Evolutionary conservation across 73 alveolate species (phyloP), one percentile per base, ranked within the genome.

Genomic region (Paramecium sonneborni): DNA sequence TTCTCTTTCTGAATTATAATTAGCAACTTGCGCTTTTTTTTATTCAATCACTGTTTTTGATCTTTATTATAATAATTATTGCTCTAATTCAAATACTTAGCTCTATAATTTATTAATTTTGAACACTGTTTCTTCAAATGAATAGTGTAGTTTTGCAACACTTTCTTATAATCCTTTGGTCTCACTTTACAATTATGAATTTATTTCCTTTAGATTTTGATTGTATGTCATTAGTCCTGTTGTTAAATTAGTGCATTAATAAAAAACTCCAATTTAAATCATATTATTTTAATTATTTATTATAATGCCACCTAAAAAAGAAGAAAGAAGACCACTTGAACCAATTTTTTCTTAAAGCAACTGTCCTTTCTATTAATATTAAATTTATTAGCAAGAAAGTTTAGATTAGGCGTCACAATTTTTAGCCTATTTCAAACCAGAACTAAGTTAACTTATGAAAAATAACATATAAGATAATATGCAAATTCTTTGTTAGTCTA

Each of bases 231-330:
- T 72, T 37, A 72, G 20, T 20, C 58, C 55, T 12, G 86, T 72
- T 15, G 86, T 72, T 23, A 72, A 37, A 38, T 32, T 72, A 35
- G 86, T 72, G 34, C 86, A 72, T 72, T 72, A 35, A 72, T 72
- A 72, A 30, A 72, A 72, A 9, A 72, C 44, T 26, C 84, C 84
- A 43, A 62, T 62, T 62, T 62, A 34, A 72, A 38, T 32, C 55
- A 72, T 72, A 14, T n/a, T 72, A 72, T 72, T 52, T 52, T 34
- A 34, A 14, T 4, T 21, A 34, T 34, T 72, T 41, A 30, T 41
- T 79, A n/a, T 41, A 28, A 79, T 79, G 90, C 90, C 90, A 20
- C 90, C 90, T 1, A 79, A 79, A 79, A 79, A 79, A 79, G 90
- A 79, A 44, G 90, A 79, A 79, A 38, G 90, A 44, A 79, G 15